Conservation (phyloP, 805 yeast species). For the Candida parachauliodes region DNA sequence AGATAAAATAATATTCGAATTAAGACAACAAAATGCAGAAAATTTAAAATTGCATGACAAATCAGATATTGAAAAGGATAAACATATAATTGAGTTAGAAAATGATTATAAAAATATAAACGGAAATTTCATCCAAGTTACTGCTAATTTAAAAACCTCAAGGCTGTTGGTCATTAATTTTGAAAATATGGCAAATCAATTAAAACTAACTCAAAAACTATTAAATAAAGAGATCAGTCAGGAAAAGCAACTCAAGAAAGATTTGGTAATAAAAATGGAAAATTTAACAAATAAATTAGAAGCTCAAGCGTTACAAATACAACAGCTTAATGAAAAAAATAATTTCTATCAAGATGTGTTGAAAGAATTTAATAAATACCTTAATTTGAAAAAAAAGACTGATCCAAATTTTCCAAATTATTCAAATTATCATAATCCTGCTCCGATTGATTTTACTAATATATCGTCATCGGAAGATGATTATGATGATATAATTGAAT, state of each 20-base stretch:
- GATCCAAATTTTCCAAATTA: constrained; percentile 1
- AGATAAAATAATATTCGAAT: constrained; percentile 2
- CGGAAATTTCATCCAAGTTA: constrained; percentile 4
- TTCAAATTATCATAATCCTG: background rate
- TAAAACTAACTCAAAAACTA: constrained; percentile 3
- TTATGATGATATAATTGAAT: constrained; percentile 1
- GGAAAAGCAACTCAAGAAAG: constrained; percentile 2
- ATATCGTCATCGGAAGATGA: constrained; percentile 5
- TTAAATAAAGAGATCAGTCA: constrained; percentile 6
- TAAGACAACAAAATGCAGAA: constrained; percentile 3
- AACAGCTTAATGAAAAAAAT: background rate
- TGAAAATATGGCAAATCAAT: constrained; percentile 6
- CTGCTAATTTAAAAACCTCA: constrained; percentile 6
- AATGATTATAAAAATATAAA: constrained; percentile 6
- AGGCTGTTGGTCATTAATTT: constrained; percentile 6
- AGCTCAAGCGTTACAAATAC: background rate
- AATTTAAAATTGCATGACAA: background rate
- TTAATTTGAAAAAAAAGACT: constrained; percentile 1
- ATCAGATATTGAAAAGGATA: background rate
- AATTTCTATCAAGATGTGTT: background rate
- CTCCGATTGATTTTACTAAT: constrained; percentile 2
- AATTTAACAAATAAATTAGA: background rate
- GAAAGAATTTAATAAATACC: background rate
- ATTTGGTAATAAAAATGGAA: background rate
- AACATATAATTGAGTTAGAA: constrained; percentile 3